Evolutionary conservation across 73 alveolate genomes (phyloP).

Genomic region (Paramecium sexaurelia): DNA sequence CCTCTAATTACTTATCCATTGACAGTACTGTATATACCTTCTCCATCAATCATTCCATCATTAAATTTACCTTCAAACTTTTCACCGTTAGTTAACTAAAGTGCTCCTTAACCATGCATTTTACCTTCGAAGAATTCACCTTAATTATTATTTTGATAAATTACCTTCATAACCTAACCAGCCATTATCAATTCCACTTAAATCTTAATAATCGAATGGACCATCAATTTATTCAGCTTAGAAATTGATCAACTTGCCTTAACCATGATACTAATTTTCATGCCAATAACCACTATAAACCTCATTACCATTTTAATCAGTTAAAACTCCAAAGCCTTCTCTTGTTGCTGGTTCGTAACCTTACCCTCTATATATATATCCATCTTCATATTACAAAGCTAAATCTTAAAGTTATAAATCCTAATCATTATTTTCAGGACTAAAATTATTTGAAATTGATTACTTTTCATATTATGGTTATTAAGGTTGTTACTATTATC

Average conservation of each 20-base stretch:
- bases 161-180: slow-evolving; percentile 60
- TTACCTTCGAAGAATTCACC: slow-evolving; percentile 60
- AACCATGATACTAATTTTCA: slow-evolving; percentile 44
- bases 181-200: slow-evolving; percentile 42
- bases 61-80: slow-evolving; percentile 53
- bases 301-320: slow-evolving; percentile 26
- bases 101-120: slow-evolving; percentile 53
- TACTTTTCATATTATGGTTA: background rate
- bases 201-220: slow-evolving; percentile 25
- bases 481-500: background rate
- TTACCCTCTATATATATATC: slow-evolving; percentile 53
- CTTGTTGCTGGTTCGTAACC: slow-evolving; percentile 59
- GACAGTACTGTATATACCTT: background rate
- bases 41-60: slow-evolving; percentile 62
- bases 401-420: slow-evolving; percentile 16
- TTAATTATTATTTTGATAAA: background rate
- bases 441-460: background rate
- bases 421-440: slow-evolving; percentile 17
- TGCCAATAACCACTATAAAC: slow-evolving; percentile 59
- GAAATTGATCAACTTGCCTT: slow-evolving; percentile 52
- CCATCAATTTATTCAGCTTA: slow-evolving; percentile 49
- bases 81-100: slow-evolving; percentile 36
- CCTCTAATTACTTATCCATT: slow-evolving; percentile 42
- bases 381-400: slow-evolving; percentile 52
- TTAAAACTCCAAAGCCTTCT: slow-evolving; percentile 52